These are phyloP conservation scores for Coemansia sp. DNA, from an alignment of 192 early-diverging fungal genomes.

Conservation along the genomic window DNA sequence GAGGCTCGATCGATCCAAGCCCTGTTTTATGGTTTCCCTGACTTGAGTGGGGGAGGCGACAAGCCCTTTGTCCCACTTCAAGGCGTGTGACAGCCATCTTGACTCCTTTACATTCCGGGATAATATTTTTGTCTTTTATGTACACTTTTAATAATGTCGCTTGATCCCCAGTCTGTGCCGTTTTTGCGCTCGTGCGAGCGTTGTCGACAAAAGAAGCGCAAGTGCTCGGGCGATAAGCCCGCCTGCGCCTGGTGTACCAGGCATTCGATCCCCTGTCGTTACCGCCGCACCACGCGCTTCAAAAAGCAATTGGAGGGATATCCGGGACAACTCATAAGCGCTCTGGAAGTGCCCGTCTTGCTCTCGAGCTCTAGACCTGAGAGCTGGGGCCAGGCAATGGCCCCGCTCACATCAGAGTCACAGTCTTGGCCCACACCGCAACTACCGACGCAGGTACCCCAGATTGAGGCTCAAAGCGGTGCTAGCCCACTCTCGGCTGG, in stretches of 20 bases:
- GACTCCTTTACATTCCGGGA: constrained; percentile 1
- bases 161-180: constrained; percentile 45
- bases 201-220: constrained; percentile 52
- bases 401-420: not conserved
- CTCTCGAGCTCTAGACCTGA: constrained; percentile 2
- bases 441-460: not conserved
- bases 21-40: not conserved
- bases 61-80: not conserved
- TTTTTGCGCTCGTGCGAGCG: constrained; percentile 54
- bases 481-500: constrained; percentile 25
- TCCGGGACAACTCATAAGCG: constrained; percentile 23
- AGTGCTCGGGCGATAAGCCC: constrained; percentile 48
- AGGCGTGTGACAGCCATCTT: not conserved
- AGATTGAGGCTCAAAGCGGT: not conserved
- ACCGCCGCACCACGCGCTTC: constrained; percentile 50
- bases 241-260: constrained; percentile 46
- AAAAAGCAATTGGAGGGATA: constrained; percentile 40
- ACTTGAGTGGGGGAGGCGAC: no score
- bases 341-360: constrained; percentile 17
- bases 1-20: not conserved
- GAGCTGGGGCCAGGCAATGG: not conserved
- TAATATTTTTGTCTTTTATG: not conserved
- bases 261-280: constrained; percentile 43
- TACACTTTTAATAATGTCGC: constrained; percentile 18
- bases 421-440: not conserved